These are phyloP conservation scores for Monilinia laxa DNA, from an alignment of 2,329 filamentous ascomycete species.

Conservation along the genomic window DNA sequence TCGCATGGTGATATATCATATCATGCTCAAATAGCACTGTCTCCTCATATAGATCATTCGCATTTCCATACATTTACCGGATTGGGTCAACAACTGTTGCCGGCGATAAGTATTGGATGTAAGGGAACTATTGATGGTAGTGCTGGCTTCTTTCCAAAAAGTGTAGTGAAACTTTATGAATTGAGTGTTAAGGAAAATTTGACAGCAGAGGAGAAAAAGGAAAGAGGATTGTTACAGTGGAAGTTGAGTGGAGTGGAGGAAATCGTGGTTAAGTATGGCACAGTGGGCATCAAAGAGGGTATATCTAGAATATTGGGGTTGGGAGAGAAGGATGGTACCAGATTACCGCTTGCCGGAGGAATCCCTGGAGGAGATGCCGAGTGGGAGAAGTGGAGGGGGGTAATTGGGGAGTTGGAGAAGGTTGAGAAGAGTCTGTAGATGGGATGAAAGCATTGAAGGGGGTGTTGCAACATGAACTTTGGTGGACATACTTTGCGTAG, in stretches of 20 bases:
- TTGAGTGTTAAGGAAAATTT: slow-evolving; percentile 44
- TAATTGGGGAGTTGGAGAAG: slow-evolving; percentile 35
- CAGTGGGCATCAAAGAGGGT: slow-evolving; percentile 65
- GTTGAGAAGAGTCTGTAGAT: slow-evolving; percentile 38
- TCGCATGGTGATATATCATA: slow-evolving; percentile 67
- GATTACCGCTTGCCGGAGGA: slow-evolving; percentile 58
- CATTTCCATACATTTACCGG: slow-evolving; percentile 63
- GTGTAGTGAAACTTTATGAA: slow-evolving; percentile 57
- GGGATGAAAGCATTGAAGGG: not conserved
- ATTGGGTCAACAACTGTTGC: slow-evolving; percentile 63
- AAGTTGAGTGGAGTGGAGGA: slow-evolving; percentile 62
- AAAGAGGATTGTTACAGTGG: slow-evolving; percentile 58
- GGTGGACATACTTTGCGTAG: not conserved
- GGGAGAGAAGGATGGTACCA: slow-evolving; percentile 58
- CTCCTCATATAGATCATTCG: slow-evolving; percentile 57
- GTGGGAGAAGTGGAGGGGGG: slow-evolving; percentile 49
- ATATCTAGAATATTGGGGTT: slow-evolving; percentile 58
- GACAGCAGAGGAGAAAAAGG: slow-evolving; percentile 46
- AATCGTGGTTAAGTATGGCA: slow-evolving; percentile 58
- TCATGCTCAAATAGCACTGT: slow-evolving; percentile 59
- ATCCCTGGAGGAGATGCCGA: slow-evolving; percentile 52
- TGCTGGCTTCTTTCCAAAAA: slow-evolving; percentile 63
- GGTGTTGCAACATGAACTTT: not conserved
- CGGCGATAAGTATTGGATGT: slow-evolving; percentile 60
- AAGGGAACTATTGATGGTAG: slow-evolving; percentile 67